Evolutionary conservation across 2,329 filamentous ascomycete species (phyloP), one percentile per base, ranked within the genome.

Genomic region (Pyrenophora teres): DNA sequence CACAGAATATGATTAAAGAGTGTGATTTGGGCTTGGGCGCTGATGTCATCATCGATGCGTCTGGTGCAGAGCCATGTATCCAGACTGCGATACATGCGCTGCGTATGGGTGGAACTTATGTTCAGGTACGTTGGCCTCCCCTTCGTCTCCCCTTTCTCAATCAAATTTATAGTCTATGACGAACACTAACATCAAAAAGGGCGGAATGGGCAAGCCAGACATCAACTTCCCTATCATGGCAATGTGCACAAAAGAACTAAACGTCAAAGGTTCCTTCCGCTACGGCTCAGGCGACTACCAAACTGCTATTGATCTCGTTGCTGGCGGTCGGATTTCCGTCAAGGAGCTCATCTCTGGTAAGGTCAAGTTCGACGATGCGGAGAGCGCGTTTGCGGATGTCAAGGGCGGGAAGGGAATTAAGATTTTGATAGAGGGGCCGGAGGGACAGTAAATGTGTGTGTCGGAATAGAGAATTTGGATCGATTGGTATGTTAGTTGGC

Each of bases 171-270:
- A 2, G 36, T 21, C 23, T 21, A 13, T 21, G 10, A 13, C 10
- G 6, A 9, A 5, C 5, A n/a, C 39, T 25, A 10, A 35, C 44
- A 16, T 53, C 12, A 21, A 21, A 8, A 6, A 74, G 72, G 72
- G 70, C 46, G 92, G 92, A 48, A 96, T 97, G 91, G 93, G 93
- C 68, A 89, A 88, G 71, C 75, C 85, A 33, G 90, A 96, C 68
- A 92, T 97, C 73, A 89, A 77, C 7, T 96, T 97, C 79, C 93
- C 93, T 44, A 96, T 97, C 72, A 89, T 93, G 83, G 88, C 89
- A 4, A 81, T 95, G 69, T 95, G 92, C 73, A 82, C 87, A 43
- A 97, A 97, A 78, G 93, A 97, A 79, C 80, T 96, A 44, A 95
- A 87, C 9, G 82, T 89, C 40, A 89, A 88, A 70, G 93, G 93